Evolutionary conservation across 2,329 filamentous ascomycete species (phyloP).

Genomic region (Colletotrichum kahawae): DNA sequence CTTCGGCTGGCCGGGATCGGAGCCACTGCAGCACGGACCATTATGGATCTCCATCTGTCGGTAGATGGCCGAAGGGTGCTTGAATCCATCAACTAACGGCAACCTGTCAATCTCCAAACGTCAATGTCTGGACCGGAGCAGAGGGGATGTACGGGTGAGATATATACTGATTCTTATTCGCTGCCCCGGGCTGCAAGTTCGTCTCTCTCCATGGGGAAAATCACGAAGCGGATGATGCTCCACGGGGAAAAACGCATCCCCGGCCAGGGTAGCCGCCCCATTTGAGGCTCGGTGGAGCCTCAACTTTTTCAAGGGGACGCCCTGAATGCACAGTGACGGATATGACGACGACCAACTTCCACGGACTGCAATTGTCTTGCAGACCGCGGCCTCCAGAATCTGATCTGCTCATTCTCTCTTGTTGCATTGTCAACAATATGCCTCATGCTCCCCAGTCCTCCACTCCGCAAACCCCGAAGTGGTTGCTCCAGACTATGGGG

Average conservation of each 20-base stretch:
- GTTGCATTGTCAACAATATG: neutral
- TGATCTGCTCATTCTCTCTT: neutral
- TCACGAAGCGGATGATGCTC: neutral
- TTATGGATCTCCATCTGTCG: neutral
- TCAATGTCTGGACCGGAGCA: neutral
- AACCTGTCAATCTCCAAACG: neutral
- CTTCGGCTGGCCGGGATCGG: neutral
- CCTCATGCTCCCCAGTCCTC: neutral
- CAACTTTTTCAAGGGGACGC: neutral
- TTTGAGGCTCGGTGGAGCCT: neutral
- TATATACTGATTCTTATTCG: neutral
- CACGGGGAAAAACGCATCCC: constrained; percentile 8
- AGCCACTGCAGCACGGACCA: neutral
- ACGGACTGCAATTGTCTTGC: neutral
- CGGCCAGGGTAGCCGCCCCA: neutral
- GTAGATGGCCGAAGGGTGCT: neutral
- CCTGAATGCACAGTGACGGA: neutral
- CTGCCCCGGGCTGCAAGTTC: neutral
- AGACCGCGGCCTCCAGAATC: neutral
- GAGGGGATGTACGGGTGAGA: neutral
- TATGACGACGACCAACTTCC: neutral
- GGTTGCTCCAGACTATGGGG: neutral
- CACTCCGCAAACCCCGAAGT: neutral
- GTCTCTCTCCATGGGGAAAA: neutral
- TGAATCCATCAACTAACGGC: neutral